Conservation (phyloP, 2,329 filamentous ascomycete genomes). For the Cytospora piceicola region DNA sequence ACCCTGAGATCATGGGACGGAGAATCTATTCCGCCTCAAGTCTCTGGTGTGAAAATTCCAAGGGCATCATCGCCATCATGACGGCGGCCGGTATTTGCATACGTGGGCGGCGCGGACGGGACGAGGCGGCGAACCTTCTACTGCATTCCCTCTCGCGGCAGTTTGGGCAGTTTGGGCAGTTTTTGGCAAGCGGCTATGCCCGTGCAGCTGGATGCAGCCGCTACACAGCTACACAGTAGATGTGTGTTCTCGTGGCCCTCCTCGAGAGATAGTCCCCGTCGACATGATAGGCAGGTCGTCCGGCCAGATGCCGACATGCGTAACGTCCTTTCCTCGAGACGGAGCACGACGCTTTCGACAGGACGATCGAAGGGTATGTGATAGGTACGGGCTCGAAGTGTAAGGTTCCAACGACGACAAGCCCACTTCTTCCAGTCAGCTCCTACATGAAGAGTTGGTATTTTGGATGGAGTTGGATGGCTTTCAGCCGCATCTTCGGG, state of each 20-base stretch:
- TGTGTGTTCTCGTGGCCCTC: not conserved
- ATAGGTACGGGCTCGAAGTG: not conserved
- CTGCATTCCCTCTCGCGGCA: slow-evolving; percentile 14
- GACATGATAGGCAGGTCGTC: not conserved
- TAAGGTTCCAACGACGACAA: not conserved
- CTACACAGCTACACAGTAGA: no score
- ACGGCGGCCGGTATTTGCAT: slow-evolving; percentile 16
- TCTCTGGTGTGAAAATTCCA: slow-evolving; percentile 4
- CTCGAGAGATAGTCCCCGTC: not conserved
- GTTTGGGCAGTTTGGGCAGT: no score
- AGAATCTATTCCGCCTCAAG: slow-evolving; percentile 17
- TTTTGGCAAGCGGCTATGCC: slow-evolving; percentile 24
- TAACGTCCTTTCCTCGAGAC: not conserved
- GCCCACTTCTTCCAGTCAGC: not conserved
- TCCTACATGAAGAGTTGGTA: not conserved
- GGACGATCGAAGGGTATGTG: not conserved
- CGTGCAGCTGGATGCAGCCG: slow-evolving; percentile 15
- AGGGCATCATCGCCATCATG: slow-evolving; percentile 3
- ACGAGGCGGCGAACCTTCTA: slow-evolving; percentile 9
- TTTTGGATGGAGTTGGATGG: not conserved
- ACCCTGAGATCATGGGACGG: not conserved
- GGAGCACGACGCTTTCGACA: not conserved
- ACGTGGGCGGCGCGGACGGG: slow-evolving; percentile 6
- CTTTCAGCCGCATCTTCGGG: slow-evolving; percentile 18
- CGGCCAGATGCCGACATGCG: not conserved